Base-by-base conservation (phyloP, 106 monocot species). In the Platanthera zijinensis region DNA sequence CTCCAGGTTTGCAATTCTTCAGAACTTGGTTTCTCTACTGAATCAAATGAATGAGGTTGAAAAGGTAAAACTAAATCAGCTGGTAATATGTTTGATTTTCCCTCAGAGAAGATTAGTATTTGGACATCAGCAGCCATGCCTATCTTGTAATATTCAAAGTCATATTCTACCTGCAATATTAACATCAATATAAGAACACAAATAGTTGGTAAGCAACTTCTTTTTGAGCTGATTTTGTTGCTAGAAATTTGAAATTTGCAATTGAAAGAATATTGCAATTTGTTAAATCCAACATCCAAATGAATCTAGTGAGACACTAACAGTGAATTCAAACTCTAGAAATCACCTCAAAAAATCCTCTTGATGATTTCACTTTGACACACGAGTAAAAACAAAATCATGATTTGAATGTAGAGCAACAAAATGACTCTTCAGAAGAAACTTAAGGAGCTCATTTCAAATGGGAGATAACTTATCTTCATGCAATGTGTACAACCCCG, bases 61-160 rank as follows among this genome's bases (percentile, higher is more conserved):
- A 94, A 86, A 72, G 94, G 92, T 50, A 99, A 45, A 14, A 99
- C 82, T 39, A 94, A 57, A 83, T 99, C 92, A 71, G 94, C 91
- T 70, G 99, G 99, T 51, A 99, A 80, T 50, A 94, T 90, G 71
- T 92, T 94, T 47, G 99, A 99, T 78, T 92, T 99, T 21, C 82
- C 90, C 64, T 94, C 99, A 10, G 99, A 99, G 51, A 99, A 72
- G 59, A 90, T 67, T 8, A 99, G 80, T 52, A 92, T 57, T 63
- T 92, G 99, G 49, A 90, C 83, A 61, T 94, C 94, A 17, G 90
- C 80, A 74, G 84, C 77, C 99, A 94, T 94, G 62, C 92, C 90
- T 76, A 94, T 69, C 74, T 90, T 99, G 52, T 94, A 99, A 76
- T 80, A 99, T 80, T 99, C 88, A 47, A 88, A 99, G 49, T 94